phyloP scores from a whole-genome alignment of 2,329 filamentous ascomycete species.

The Lachnellula suecica region DNA sequence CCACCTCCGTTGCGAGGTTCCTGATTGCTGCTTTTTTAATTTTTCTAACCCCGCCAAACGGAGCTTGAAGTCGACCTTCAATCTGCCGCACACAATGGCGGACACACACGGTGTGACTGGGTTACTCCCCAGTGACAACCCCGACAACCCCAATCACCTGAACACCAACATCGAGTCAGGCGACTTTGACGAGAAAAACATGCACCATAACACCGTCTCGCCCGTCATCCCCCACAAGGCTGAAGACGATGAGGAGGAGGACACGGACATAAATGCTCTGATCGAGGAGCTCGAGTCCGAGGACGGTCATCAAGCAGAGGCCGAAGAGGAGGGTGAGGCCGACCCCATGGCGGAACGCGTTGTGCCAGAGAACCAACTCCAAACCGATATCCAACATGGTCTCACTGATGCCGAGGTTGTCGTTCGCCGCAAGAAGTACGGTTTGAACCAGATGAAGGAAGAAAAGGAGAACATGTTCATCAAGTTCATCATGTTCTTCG shows the following conservation, averaged over 20 bases:
- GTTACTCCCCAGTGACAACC: slow-evolving; percentile 13
- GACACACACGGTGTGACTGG: slow-evolving; percentile 20
- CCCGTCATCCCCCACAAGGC: slow-evolving; percentile 28
- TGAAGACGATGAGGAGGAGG: slow-evolving; percentile 63
- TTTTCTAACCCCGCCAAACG: slow-evolving; percentile 1
- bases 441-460: slow-evolving; percentile 88
- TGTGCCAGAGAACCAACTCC: slow-evolving; percentile 72
- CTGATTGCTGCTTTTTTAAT: no score
- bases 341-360: slow-evolving; percentile 55
- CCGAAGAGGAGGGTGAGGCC: slow-evolving; percentile 56
- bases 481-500: slow-evolving; percentile 80
- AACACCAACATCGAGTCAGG: slow-evolving; percentile 65
- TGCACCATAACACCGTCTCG: slow-evolving; percentile 34
- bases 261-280: slow-evolving; percentile 81
- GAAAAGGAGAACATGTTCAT: slow-evolving; percentile 82
- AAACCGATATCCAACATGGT: slow-evolving; percentile 73
- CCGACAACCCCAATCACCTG: slow-evolving; percentile 37
- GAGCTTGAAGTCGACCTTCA: slow-evolving; percentile 18
- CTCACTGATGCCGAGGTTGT: slow-evolving; percentile 70
- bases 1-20: no score
- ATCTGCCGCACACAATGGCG: slow-evolving; percentile 21
- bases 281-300: slow-evolving; percentile 85
- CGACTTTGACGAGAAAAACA: slow-evolving; percentile 62
- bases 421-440: slow-evolving; percentile 66
- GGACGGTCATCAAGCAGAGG: slow-evolving; percentile 67